Evolutionary conservation across 306 rosid genomes (phyloP).

Genomic region (Pyrus communis): DNA sequence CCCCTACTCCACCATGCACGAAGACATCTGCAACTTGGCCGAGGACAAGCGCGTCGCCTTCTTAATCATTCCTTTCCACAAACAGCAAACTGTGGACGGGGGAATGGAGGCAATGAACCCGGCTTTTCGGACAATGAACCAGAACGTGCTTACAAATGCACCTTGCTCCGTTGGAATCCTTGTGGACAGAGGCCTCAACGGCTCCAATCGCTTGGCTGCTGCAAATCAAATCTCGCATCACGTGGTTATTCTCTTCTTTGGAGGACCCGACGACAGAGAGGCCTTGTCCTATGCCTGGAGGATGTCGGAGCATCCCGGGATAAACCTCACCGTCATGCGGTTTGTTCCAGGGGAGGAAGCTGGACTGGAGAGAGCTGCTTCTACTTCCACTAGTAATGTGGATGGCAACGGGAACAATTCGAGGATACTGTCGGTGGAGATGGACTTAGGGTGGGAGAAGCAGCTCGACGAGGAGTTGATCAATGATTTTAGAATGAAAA

Average conservation of each 20-base stretch:
- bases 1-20: constrained; percentile 91
- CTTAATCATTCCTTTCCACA: constrained; percentile 77
- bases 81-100: constrained; percentile 90
- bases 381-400: background rate
- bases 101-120: constrained; percentile 88
- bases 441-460: constrained; percentile 40
- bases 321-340: constrained; percentile 46
- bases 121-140: constrained; percentile 57
- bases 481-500: constrained; percentile 32
- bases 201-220: constrained; percentile 31
- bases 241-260: constrained; percentile 57
- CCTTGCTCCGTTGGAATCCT: constrained; percentile 89
- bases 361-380: background rate
- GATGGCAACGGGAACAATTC: background rate
- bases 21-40: constrained; percentile 70
- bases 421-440: constrained; percentile 23
- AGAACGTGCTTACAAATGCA: constrained; percentile 55
- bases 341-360: constrained; percentile 40
- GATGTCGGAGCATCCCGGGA: constrained; percentile 62
- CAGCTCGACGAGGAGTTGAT: constrained; percentile 47
- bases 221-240: constrained; percentile 48
- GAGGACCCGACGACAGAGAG: constrained; percentile 92
- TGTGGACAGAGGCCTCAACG: constrained; percentile 73
- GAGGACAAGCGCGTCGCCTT: constrained; percentile 72
- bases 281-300: constrained; percentile 79